Evolutionary conservation across 306 rosid species (phyloP).

Genomic region (Malus orientalis): DNA sequence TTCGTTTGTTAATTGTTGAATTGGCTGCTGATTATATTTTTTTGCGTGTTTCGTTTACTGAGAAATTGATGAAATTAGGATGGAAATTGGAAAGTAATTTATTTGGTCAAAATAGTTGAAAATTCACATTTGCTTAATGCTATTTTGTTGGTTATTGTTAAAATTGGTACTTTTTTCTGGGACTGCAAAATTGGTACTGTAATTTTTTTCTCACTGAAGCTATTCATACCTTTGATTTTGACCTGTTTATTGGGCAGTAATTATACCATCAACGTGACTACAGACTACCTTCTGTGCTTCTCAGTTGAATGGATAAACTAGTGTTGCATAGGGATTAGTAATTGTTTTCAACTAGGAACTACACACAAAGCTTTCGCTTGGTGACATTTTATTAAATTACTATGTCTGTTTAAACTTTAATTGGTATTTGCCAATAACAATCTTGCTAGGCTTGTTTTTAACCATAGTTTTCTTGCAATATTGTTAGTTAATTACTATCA

Average conservation of each 20-base stretch:
- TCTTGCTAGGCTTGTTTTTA: background rate
- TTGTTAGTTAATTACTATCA: background rate
- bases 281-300: background rate
- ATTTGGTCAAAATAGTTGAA: background rate
- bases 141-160: background rate
- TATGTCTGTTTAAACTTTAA: background rate
- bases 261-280: background rate
- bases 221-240: background rate
- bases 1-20: background rate
- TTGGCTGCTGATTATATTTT: background rate
- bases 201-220: background rate
- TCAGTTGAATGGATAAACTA: background rate
- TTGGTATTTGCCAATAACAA: background rate
- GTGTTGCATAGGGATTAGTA: background rate
- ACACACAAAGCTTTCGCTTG: background rate
- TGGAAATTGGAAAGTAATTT: background rate
- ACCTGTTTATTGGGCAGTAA: background rate
- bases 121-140: background rate
- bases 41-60: background rate
- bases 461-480: background rate
- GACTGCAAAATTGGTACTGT: background rate
- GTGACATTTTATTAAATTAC: background rate
- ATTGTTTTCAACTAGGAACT: background rate
- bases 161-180: background rate
- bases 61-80: background rate